Evolutionary conservation across 257 asterid genomes (phyloP), one percentile per base, ranked within the genome.

Genomic region (Fraxinus pennsylvanica): DNA sequence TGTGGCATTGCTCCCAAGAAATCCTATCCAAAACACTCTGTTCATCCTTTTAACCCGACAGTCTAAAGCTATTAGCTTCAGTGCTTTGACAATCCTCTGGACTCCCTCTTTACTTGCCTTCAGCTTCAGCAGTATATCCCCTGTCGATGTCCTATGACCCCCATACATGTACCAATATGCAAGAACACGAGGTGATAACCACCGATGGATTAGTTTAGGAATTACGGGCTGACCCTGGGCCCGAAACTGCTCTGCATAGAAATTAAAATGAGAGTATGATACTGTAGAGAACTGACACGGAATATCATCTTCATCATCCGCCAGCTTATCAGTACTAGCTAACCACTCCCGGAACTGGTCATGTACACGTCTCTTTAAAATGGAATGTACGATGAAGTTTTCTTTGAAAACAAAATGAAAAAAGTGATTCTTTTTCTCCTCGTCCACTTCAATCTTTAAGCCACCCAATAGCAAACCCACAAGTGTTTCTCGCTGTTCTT

Each of bases 141-240:
- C 97, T 0, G 91, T 84, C 6, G 93, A 86, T 33, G 97, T 92
- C 80, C 89, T 90, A 75, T 89, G 86, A 35, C 98, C 99, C 2
- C 92, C 91, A 33, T 90, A 92, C 98, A 96, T 96, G 35, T 92
- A 96, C 99, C 99, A 96, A 69, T 92, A 93, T 10, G 98, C 98
- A 84, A 96, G 93, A 83, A 89, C 96, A 39, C 92, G 89, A 57
- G 97, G 97, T 0, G 98, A 92, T 79, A 96, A 33, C 98, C 99
- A 96, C 80, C 97, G 83, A 50, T 93, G 94, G 72, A 96, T 87
- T 63, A 96, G 91, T 83, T 89, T 92, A 38, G 99, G 99, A 68
- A 92, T 87, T 8, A 74, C 88, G 6, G 89, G 92, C n/a, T 5
- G 78, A 22, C 92, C 89, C 25, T 87, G 87, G 7, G 90, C 86